Percentiles rank a stretch among this genome's conserved stretches.
Evolutionary conservation across 805 yeast genomes (phyloP).

Genomic region (Cyberlindnera suaveolens): DNA sequence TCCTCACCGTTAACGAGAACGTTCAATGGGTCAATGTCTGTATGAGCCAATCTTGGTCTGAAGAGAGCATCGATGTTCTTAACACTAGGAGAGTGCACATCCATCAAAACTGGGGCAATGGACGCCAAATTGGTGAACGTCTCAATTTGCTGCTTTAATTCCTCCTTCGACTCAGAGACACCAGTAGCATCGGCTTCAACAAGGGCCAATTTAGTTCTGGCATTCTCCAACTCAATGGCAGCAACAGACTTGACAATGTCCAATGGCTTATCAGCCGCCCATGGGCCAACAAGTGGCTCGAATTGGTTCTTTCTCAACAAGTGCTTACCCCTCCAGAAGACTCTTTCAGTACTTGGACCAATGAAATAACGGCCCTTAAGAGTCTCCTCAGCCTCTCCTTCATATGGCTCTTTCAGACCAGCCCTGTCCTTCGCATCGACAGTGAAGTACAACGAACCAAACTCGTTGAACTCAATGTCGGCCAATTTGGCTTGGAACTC

Average conservation of each 20-base stretch:
- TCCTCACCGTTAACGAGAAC: slow-evolving; percentile 46
- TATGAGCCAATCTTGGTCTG: slow-evolving; percentile 66
- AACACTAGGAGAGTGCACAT: slow-evolving; percentile 41
- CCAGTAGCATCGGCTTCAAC: slow-evolving; percentile 45
- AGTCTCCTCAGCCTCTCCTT: slow-evolving; percentile 47
- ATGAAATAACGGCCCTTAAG: slow-evolving; percentile 73
- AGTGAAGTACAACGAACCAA: slow-evolving; percentile 78
- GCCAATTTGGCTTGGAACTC: slow-evolving; percentile 55
- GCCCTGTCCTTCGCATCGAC: slow-evolving; percentile 48
- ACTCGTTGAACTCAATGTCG: slow-evolving; percentile 55
- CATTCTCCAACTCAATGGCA: slow-evolving; percentile 55
- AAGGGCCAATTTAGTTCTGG: slow-evolving; percentile 47
- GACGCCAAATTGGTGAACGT: slow-evolving; percentile 56
- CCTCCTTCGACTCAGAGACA: slow-evolving; percentile 36
- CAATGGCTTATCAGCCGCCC: slow-evolving; percentile 52
- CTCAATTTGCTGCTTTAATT: slow-evolving; percentile 43
- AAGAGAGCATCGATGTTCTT: slow-evolving; percentile 59
- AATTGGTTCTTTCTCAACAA: slow-evolving; percentile 44
- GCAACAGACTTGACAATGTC: slow-evolving; percentile 63
- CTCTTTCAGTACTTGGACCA: slow-evolving; percentile 83
- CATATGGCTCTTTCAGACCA: slow-evolving; percentile 37
- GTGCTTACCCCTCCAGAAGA: slow-evolving; percentile 64
- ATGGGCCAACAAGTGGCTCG: slow-evolving; percentile 66
- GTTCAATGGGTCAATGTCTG: slow-evolving; percentile 91
- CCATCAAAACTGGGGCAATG: slow-evolving; percentile 55